Evolutionary conservation across 805 yeast genomes (phyloP), one percentile per base, ranked within the genome.

Genomic region (Teunomyces lycoperdinae): DNA sequence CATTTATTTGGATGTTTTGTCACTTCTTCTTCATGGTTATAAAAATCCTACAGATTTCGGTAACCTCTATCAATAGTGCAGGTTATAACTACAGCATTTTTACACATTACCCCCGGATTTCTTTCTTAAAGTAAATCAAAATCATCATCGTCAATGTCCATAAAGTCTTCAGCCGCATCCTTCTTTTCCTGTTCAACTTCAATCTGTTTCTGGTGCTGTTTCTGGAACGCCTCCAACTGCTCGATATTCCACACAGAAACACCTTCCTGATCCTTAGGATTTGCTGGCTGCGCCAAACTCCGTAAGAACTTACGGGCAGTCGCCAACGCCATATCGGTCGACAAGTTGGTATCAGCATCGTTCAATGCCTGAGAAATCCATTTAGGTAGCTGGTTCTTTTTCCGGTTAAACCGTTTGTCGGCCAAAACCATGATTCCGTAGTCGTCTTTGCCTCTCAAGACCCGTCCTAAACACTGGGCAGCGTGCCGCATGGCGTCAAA

Each of bases 401-500:
- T 94, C 55, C 89, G 79, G 0, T 91, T 79, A 66, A 94, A 94
- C 63, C 99, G 77, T 55, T 96, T 76, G 65, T 94, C 99, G 0
- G 99, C 99, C 51, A 94, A 70, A 38, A 94, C 97, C 99, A 94
- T 94, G 56, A 94, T 87, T 53, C 99, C 99, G 66, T 94, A 94
- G 72, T 94, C 99, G 62, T 94, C 97, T 64, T 94, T 94, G 55
- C 99, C 99, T 72, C 99, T 81, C 53, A 94, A 72, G 46, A 94
- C 99, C 63, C 99, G 83, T 9, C 99, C 99, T 60, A 94, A 70
- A 69, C 99, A 94, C 67, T 94, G 99, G 0, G 99, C 98, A 3
- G 98, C 99, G 70, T 94, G 99, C 62, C 99, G 82, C 99, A 94
- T 94, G 10, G 99, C 99, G 68, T 94, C 99, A 76, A 94, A 94